Percentiles rank a stretch among this genome's conserved stretches.
These are phyloP conservation scores for Pythium phragmiticola DNA, from an alignment of 352 stramenopile species.

Conservation along the genomic window DNA sequence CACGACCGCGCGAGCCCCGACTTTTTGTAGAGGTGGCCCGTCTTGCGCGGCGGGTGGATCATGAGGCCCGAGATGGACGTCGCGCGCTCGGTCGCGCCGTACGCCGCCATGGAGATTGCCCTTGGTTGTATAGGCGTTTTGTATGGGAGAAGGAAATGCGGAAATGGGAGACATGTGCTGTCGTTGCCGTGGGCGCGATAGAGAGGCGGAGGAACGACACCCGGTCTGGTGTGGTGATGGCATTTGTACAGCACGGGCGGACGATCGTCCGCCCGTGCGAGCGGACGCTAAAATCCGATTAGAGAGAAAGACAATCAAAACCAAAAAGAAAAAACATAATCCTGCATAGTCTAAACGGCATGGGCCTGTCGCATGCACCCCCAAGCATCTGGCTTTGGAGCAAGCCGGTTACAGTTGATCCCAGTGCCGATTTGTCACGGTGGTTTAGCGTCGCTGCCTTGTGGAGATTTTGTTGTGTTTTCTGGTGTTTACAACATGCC, in stretches of 20 bases:
- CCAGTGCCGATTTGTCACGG: neutral
- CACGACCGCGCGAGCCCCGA: constrained; percentile 51
- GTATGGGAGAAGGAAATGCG: neutral
- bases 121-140: neutral
- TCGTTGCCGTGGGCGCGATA: neutral
- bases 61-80: neutral
- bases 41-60: constrained; percentile 40
- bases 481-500: no score
- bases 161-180: constrained; percentile 11
- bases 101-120: neutral
- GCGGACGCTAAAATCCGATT: neutral
- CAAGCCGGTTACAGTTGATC: neutral
- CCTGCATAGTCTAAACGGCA: neutral
- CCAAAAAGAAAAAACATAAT: constrained; percentile 2
- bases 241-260: neutral
- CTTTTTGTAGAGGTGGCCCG: constrained; percentile 71
- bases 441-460: no score
- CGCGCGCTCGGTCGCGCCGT: neutral
- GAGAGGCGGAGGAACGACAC: constrained; percentile 1
- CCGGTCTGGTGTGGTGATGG: neutral
- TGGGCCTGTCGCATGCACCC: constrained; percentile 1
- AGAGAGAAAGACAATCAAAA: neutral
- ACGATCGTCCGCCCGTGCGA: constrained; percentile 18
- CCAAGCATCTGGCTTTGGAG: constrained; percentile 4
- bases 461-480: no score